Percentiles rank a stretch among this genome's conserved stretches.
Evolutionary conservation across 2,329 filamentous ascomycete genomes (phyloP).

Genomic region (Teratosphaeria epicoccoides): DNA sequence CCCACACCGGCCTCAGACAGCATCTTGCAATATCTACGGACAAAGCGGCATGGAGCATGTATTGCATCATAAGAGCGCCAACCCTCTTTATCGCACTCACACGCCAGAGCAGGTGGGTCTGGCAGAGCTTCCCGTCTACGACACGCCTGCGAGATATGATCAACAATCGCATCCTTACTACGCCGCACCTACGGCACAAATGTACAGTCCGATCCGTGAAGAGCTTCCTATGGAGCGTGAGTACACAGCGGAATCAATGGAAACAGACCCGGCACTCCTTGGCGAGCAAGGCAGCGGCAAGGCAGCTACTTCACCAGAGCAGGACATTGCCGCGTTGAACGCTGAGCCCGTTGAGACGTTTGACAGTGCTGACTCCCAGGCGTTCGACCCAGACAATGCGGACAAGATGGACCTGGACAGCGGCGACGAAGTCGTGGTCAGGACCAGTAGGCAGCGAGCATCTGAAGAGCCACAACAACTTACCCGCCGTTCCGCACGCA

Average conservation of each 20-base stretch:
- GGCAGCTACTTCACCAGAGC: background rate
- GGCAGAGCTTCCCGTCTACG: background rate
- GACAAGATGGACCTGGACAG: background rate
- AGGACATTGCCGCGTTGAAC: background rate
- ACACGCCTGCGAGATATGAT: slow-evolving; percentile 4
- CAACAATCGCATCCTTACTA: slow-evolving; percentile 4
- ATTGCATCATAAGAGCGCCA: too few species aligned
- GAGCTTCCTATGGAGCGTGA: background rate
- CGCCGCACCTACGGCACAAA: background rate
- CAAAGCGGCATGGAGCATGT: background rate
- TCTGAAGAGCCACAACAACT: background rate
- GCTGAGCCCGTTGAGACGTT: background rate
- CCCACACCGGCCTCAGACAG: background rate
- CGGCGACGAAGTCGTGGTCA: background rate
- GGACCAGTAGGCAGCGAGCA: background rate
- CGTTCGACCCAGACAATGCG: background rate
- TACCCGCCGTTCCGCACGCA: background rate
- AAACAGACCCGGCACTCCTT: background rate
- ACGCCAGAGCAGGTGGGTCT: background rate
- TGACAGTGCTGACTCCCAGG: background rate
- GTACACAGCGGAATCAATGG: background rate
- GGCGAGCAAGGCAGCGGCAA: background rate
- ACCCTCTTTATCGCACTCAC: background rate
- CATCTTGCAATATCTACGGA: background rate
- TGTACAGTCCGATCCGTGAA: slow-evolving; percentile 1